Evolutionary conservation across 495 filamentous ascomycete genomes (phyloP).

Genomic region (Hypomontagnella submonticulosa): DNA sequence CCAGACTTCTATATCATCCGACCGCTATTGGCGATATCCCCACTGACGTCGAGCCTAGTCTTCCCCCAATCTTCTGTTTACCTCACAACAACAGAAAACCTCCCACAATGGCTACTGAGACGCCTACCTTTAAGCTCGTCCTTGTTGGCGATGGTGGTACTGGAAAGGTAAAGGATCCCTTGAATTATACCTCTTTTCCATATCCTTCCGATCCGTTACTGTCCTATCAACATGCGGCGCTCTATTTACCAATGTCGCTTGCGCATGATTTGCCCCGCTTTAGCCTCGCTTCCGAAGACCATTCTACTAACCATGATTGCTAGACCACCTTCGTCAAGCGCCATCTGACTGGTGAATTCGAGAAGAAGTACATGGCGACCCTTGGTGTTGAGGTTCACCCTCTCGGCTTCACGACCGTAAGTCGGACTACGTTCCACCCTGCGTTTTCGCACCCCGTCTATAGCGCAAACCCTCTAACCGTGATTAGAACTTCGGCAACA

Average conservation of each 20-base stretch:
- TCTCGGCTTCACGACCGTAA: slow-evolving; percentile 91
- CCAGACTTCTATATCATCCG: slow-evolving; percentile 1
- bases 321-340: slow-evolving; percentile 99
- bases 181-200: slow-evolving; percentile 6
- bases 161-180: slow-evolving; percentile 80
- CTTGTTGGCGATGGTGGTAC: slow-evolving; percentile 99
- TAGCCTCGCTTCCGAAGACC: slow-evolving; percentile 16
- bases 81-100: slow-evolving; percentile 46
- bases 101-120: slow-evolving; percentile 68
- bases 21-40: slow-evolving; percentile 30
- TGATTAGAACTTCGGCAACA: slow-evolving; percentile 86
- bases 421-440: slow-evolving; percentile 54
- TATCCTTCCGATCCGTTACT: slow-evolving; percentile 14
- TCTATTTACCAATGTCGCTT: slow-evolving; percentile 36
- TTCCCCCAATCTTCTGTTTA: slow-evolving; percentile 52
- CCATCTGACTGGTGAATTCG: slow-evolving; percentile 98
- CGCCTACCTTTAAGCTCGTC: slow-evolving; percentile 97
- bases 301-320: slow-evolving; percentile 41
- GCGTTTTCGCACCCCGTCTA: slow-evolving; percentile 21
- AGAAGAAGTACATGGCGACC: slow-evolving; percentile 99
- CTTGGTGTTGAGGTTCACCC: slow-evolving; percentile 99
- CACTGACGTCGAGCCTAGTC: slow-evolving; percentile 51
- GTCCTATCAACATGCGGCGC: slow-evolving; percentile 23
- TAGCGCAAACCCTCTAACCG: slow-evolving; percentile 46
- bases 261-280: slow-evolving; percentile 45